Base-by-base conservation (phyloP, 208 protist genomes). In the Trypanosoma mega region DNA sequence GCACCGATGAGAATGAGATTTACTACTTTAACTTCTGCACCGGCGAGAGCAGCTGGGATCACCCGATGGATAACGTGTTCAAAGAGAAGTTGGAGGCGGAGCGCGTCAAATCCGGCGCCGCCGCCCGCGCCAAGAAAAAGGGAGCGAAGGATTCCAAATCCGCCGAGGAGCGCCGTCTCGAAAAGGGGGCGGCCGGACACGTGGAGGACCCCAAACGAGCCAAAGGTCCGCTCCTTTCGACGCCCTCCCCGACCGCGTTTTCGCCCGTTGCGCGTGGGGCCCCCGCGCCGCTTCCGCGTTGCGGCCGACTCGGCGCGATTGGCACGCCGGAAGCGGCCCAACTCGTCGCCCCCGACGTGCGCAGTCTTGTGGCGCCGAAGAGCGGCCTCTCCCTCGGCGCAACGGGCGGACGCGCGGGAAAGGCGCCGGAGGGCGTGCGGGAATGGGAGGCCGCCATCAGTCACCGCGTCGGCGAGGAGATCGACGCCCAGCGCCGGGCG, bases 1-100 rank as follows among this genome's bases (percentile, higher is more conserved):
- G 96, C 54, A 95, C 93, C 1, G 57, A 74, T 16, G 63, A 76
- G 8, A 85, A 83, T 26, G 89, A 97, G 41, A 72, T 98, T 16
- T 98, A 98, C 68, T 98, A 98, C 79, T 98, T 97, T 73, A 97
- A 98, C 82, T 97, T 97, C 50, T 34, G 56, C 12, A 93, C 87
- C 8, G 91, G 88, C 23, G 84, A 97, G 34, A 92, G 74, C 39
- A 79, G 88, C 31, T 98, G 96, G 95, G 94, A 97, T 48, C 95
- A 98, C 73, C 96, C 96, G 11, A 77, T 92, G 65, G 96, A 98
- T 65, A 78, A 85, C 0, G 72, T 93, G 59, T 98, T 94, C 75
- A 88, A 85, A 58, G 33, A 73, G 3, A 69, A 90, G 18, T 68
- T 92, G 14, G 68, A 61, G 6, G 46, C 59, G 12, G 83, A 81